Base-by-base conservation (phyloP, 768 basidiomycete species). In the Pholiota microspora region DNA sequence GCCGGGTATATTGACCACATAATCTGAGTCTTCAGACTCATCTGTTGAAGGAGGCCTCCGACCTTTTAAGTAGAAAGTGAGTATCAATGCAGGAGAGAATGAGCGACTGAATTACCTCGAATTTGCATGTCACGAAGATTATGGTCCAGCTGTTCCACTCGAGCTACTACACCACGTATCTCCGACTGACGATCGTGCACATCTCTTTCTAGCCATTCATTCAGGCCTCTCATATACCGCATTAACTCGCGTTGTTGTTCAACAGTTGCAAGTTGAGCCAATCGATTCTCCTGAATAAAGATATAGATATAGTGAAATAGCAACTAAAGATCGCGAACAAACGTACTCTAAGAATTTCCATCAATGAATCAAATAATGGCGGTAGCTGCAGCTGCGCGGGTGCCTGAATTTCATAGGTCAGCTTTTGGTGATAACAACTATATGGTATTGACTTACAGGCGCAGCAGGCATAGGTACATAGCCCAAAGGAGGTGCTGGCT, bases 191-290 rank as follows among this genome's bases (percentile, higher is more conserved):
- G 84, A 68, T 92, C 89, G 44, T 79, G 77, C 0, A 91, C 89
- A 66, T 94, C 92, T 29, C 84, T 79, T 53, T 79, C 84, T 13
- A 94, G 72, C 92, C 92, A 94, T 29, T 82, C 79, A 58, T 93
- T 94, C 28, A 93, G 71, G 1, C 77, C 80, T 45, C 80, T 65
- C 81, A 94, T 85, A 60, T 94, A 92, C 49, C 86, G 74, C 81
- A 89, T 89, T 48, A 91, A 71, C 64, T 89, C 88, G 34, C 88
- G 79, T 59, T 89, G 89, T 62, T 92, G 89, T 45, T 88, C 85
- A 12, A 91, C 79, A 24, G 87, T 86, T 0, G 88, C 89, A 16
- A 83, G 68, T 66, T 89, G 87, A 0, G 87, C 87, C 4, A 82
- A 68, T 3, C 86, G 86, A 67, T 88, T 90, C 73, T 91, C 87